These are phyloP conservation scores for Pezicula neosporulosa DNA, from an alignment of 2,329 filamentous ascomycete genomes.

Conservation along the genomic window DNA sequence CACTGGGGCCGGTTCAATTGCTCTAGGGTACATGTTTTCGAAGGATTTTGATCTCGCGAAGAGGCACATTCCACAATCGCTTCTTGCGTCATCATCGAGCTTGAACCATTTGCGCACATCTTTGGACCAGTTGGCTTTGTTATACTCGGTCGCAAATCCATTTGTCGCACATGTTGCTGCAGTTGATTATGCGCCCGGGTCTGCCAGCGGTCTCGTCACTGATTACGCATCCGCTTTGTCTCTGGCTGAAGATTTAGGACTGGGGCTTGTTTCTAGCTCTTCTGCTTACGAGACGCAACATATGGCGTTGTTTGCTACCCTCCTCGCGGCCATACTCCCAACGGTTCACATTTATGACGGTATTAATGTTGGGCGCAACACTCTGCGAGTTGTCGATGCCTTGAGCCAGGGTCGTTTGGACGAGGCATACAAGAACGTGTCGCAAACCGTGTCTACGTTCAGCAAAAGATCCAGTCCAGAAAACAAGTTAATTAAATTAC, in stretches of 20 bases:
- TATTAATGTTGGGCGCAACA: slow-evolving; percentile 78
- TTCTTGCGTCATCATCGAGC: slow-evolving; percentile 82
- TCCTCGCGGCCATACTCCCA: slow-evolving; percentile 75
- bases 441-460: slow-evolving; percentile 56
- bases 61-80: slow-evolving; percentile 85
- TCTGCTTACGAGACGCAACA: slow-evolving; percentile 93
- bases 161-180: slow-evolving; percentile 92
- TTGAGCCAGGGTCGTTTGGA: slow-evolving; percentile 68
- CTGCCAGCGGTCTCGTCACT: slow-evolving; percentile 68
- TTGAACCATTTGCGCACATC: slow-evolving; percentile 77
- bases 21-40: slow-evolving; percentile 95
- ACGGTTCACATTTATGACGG: slow-evolving; percentile 88
- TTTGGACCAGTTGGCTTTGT: slow-evolving; percentile 85
- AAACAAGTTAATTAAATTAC: slow-evolving; percentile 66
- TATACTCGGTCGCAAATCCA: slow-evolving; percentile 89
- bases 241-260: slow-evolving; percentile 83
- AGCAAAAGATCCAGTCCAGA: slow-evolving; percentile 71
- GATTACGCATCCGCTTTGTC: slow-evolving; percentile 82
- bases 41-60: slow-evolving; percentile 92
- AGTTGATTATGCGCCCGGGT: slow-evolving; percentile 71
- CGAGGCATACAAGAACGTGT: slow-evolving; percentile 64
- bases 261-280: slow-evolving; percentile 79
- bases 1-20: slow-evolving; percentile 83
- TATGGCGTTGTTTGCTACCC: slow-evolving; percentile 84
- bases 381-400: slow-evolving; percentile 77